Base-by-base conservation (phyloP, 169 alveolate species). In the Eimeria acervulina region DNA sequence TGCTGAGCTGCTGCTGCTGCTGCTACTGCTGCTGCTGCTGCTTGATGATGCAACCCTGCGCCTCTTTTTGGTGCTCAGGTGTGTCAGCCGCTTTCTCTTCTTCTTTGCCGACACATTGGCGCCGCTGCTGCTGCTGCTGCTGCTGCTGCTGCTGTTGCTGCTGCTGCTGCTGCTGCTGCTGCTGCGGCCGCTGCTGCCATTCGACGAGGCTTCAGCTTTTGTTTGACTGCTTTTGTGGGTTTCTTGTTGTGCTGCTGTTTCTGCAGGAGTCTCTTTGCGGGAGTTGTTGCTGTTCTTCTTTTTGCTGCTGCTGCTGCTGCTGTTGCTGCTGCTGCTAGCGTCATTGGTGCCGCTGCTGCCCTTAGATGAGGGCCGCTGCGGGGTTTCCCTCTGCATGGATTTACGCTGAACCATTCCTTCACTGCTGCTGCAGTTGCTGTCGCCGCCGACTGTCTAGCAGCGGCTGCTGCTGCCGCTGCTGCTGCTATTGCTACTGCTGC, bases 111-210 rank as follows among this genome's bases (percentile, higher is more conserved):
- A 1, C 42, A 51, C 70, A 7, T 19, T 31, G 90, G 44, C 47
- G 72, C 90, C 47, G 90, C 90, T 44, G 90, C 47, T 76, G 42
- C 42, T 68, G 80, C 80, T 68, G 90, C 90, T 81, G 72, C 90
- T 81, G 90, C 90, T 44, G 72, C 47, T 76, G 42, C 42, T 26
- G 80, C 80, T 68, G 80, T 28, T 63, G 74, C 33, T 63, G 74
- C 74, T 63, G 74, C 42, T 68, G 80, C 80, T 68, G 80, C 80
- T 68, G 40, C 42, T 33, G 80, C 80, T 68, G 66, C 26, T 55
- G 26, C 66, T 55, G 66, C 66, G 17, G 66, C 66, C 15, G 51
- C 44, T 70, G 51, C 61, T 76, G 88, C 59, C 88, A 26, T 81
- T 81, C 40, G 70, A 2, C 10, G 90, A 4, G 33, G 68, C 68